phyloP scores from a whole-genome alignment of 75 land plant species.

The Gnetum montanum region DNA sequence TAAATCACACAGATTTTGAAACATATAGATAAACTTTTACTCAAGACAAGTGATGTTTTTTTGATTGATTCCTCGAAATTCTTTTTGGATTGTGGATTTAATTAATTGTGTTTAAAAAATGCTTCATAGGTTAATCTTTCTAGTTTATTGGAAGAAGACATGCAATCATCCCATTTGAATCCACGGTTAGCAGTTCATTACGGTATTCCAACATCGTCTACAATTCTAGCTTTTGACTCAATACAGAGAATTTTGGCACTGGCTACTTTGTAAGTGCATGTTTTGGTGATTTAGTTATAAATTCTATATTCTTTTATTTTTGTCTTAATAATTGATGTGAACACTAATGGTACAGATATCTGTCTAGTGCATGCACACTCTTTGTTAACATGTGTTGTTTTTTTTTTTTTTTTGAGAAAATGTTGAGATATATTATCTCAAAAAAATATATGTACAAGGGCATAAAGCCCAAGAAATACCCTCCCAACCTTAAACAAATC shows the following conservation, averaged over 20 bases:
- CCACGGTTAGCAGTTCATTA: background rate
- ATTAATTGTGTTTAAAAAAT: too few species aligned
- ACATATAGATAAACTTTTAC: too few species aligned
- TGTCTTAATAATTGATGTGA: background rate
- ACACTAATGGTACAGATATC: background rate
- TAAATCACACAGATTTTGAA: too few species aligned
- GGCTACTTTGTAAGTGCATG: slow-evolving; percentile 6
- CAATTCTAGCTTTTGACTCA: slow-evolving; percentile 1
- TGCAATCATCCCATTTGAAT: slow-evolving; percentile 4
- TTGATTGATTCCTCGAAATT: too few species aligned
- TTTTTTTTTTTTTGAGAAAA: background rate
- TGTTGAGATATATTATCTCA: background rate
- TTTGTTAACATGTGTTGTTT: background rate
- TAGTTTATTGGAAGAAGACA: background rate
- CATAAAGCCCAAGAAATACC: too few species aligned
- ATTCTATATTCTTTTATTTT: background rate
- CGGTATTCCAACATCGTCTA: slow-evolving; percentile 6
- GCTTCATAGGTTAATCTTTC: slow-evolving; percentile 1
- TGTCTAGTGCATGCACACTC: too few species aligned
- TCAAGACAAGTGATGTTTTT: too few species aligned
- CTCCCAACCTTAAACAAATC: too few species aligned
- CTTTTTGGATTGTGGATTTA: too few species aligned
- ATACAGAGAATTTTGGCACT: slow-evolving; percentile 2
- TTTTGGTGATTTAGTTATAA: background rate
- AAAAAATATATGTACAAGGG: background rate